These are phyloP conservation scores for Boletus pseudopeckii DNA, from an alignment of 768 basidiomycete genomes.

Conservation along the genomic window DNA sequence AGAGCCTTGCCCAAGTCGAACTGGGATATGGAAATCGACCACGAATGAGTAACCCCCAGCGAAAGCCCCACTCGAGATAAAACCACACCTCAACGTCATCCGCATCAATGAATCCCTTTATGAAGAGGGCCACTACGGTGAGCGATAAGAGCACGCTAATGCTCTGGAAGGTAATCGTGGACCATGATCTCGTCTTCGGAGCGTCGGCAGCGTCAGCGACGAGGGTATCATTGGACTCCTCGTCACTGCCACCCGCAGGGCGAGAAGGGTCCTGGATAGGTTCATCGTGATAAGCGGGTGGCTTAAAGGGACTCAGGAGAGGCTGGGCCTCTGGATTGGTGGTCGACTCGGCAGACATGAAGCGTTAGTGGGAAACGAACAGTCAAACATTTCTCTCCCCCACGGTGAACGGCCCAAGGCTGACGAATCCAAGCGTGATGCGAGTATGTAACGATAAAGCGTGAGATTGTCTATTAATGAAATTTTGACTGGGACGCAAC, in stretches of 20 bases:
- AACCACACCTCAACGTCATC: slow-evolving; percentile 61
- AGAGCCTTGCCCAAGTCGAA: slow-evolving; percentile 79
- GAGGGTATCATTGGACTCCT: slow-evolving; percentile 12
- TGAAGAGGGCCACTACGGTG: slow-evolving; percentile 46
- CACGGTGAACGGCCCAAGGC: no score
- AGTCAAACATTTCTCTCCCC: background rate
- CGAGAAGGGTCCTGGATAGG: background rate
- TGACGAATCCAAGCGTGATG: no score
- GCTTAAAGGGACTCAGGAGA: slow-evolving; percentile 18
- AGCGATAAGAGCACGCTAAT: slow-evolving; percentile 36
- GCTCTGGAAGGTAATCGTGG: slow-evolving; percentile 26
- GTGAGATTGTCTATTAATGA: no score
- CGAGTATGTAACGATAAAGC: no score
- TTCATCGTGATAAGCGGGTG: slow-evolving; percentile 15
- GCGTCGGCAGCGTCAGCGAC: background rate
- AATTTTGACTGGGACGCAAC: no score
- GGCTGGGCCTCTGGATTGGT: slow-evolving; percentile 21
- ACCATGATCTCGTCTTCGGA: slow-evolving; percentile 12
- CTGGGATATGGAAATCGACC: slow-evolving; percentile 35
- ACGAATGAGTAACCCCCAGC: slow-evolving; percentile 45
- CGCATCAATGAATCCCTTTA: slow-evolving; percentile 69
- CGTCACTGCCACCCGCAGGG: slow-evolving; percentile 9
- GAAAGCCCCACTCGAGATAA: slow-evolving; percentile 19
- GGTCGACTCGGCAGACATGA: slow-evolving; percentile 20
- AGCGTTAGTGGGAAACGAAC: slow-evolving; percentile 4